A percentile compares a stretch with the other conserved stretches of the same genome.
Conservation (phyloP, 2,329 filamentous ascomycete species). For the Diaporthe citriasiana region DNA sequence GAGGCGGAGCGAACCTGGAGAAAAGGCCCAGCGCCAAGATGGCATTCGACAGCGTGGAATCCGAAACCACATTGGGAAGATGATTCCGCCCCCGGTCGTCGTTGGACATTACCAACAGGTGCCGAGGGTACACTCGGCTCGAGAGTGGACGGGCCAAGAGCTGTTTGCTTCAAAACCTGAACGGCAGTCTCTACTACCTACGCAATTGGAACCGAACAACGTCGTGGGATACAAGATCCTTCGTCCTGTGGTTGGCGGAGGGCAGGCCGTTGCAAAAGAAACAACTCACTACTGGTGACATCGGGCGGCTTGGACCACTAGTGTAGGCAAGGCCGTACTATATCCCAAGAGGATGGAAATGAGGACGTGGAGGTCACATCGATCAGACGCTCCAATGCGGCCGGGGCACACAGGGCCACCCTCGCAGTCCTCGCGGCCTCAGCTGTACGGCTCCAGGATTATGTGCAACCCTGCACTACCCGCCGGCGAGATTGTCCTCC, state of each 20-base stretch:
- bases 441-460: slow-evolving; percentile 40
- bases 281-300: slow-evolving; percentile 25
- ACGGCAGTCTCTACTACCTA: slow-evolving; percentile 22
- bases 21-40: slow-evolving; percentile 35
- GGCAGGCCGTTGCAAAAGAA: slow-evolving; percentile 41
- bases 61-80: slow-evolving; percentile 36
- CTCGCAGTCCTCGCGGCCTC: slow-evolving; percentile 41
- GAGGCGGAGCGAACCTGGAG: slow-evolving; percentile 40
- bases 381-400: slow-evolving; percentile 21
- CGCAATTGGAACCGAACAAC: slow-evolving; percentile 22
- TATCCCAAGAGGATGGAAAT: slow-evolving; percentile 33
- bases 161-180: slow-evolving; percentile 40
- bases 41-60: slow-evolving; percentile 36
- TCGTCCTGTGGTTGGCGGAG: slow-evolving; percentile 38
- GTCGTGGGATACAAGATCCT: slow-evolving; percentile 40
- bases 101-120: slow-evolving; percentile 35
- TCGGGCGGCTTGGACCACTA: slow-evolving; percentile 39
- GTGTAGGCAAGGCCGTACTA: slow-evolving; percentile 33
- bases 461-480: slow-evolving; percentile 41
- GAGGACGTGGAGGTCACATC: slow-evolving; percentile 32
- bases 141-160: slow-evolving; percentile 39
- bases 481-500: slow-evolving; percentile 35
- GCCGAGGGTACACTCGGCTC: slow-evolving; percentile 36
- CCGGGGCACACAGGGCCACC: slow-evolving; percentile 33
- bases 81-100: slow-evolving; percentile 32